These are phyloP conservation scores for Malassezia japonica DNA, from an alignment of 1,284 basidiomycete species.

Conservation along the genomic window DNA sequence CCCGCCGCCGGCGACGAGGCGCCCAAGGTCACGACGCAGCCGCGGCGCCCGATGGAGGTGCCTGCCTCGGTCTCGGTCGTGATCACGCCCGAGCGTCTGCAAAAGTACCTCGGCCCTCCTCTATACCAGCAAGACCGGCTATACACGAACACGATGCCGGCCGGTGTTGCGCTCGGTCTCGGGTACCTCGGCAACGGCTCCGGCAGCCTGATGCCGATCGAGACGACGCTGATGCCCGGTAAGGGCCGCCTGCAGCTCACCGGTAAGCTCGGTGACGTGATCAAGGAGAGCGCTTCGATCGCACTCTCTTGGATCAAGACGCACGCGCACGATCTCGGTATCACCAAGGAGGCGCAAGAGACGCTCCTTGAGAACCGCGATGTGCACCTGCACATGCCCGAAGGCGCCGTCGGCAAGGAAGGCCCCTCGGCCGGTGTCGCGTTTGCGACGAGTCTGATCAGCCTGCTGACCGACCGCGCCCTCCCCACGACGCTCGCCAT, in stretches of 20 bases:
- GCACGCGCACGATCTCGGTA: constrained; percentile 76
- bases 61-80: constrained; percentile 69
- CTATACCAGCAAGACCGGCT: constrained; percentile 91
- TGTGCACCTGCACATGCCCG: constrained; percentile 48
- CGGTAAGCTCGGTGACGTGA: constrained; percentile 94
- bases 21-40: constrained; percentile 60
- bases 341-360: constrained; percentile 58
- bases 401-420: constrained; percentile 89
- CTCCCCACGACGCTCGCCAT: constrained; percentile 43
- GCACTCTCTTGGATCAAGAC: constrained; percentile 85
- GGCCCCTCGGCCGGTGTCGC: constrained; percentile 93
- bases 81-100: constrained; percentile 76
- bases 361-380: constrained; percentile 66
- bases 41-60: constrained; percentile 70
- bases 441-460: constrained; percentile 79
- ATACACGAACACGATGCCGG: constrained; percentile 67
- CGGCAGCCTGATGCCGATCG: constrained; percentile 92
- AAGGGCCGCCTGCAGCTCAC: constrained; percentile 64
- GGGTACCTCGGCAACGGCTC: constrained; percentile 94
- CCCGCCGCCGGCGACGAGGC: constrained; percentile 17
- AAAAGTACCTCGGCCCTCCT: constrained; percentile 92
- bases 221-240: constrained; percentile 52
- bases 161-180: constrained; percentile 85
- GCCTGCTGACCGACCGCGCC: constrained; percentile 56
- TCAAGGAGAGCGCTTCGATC: constrained; percentile 88